A percentile compares a stretch with the other conserved stretches of the same genome.
Evolutionary conservation across 1,139 yeast species (phyloP).

Genomic region (Maudiozyma humilis): DNA sequence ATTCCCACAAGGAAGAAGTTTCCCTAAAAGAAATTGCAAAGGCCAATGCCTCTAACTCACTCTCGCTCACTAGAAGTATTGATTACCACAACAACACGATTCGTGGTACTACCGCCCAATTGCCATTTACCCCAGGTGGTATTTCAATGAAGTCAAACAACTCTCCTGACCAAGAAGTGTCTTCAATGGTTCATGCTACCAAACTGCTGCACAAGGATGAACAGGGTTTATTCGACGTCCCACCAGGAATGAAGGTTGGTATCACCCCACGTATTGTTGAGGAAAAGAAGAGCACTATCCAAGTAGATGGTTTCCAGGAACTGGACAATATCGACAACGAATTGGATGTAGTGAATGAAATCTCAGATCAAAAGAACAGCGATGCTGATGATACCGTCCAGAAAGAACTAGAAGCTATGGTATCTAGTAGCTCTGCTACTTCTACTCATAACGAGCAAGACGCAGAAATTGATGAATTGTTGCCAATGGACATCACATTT

Average conservation of each 20-base stretch:
- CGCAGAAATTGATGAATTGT: conserved; percentile 58
- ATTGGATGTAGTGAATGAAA: conserved; percentile 24
- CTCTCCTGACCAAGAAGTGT: conserved; percentile 7
- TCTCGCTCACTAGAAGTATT: conserved; percentile 63
- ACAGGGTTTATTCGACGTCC: conserved; percentile 69
- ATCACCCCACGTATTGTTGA: conserved; percentile 31
- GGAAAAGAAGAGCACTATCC: neutral
- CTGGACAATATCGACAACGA: conserved; percentile 28
- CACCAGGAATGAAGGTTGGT: conserved; percentile 79
- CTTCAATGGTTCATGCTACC: conserved; percentile 24
- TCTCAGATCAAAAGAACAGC: conserved; percentile 22
- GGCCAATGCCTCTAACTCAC: conserved; percentile 57
- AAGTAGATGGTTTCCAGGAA: conserved; percentile 18
- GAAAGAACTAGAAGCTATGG: conserved; percentile 10
- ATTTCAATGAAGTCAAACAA: conserved; percentile 35
- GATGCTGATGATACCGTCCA: conserved; percentile 27
- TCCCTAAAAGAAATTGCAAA: conserved; percentile 42
- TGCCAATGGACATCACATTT: conserved; percentile 58
- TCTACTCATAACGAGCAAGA: conserved; percentile 6
- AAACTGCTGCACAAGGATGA: conserved; percentile 55
- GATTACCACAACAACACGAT: conserved; percentile 55
- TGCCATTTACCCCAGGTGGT: conserved; percentile 96
- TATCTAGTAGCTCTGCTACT: too few relatives aligned
- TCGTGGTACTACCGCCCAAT: conserved; percentile 61
- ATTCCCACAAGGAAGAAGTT: conserved; percentile 54